These are phyloP conservation scores for Amoebophrya sp. DNA, from an alignment of 169 alveolate species.

Conservation along the genomic window DNA sequence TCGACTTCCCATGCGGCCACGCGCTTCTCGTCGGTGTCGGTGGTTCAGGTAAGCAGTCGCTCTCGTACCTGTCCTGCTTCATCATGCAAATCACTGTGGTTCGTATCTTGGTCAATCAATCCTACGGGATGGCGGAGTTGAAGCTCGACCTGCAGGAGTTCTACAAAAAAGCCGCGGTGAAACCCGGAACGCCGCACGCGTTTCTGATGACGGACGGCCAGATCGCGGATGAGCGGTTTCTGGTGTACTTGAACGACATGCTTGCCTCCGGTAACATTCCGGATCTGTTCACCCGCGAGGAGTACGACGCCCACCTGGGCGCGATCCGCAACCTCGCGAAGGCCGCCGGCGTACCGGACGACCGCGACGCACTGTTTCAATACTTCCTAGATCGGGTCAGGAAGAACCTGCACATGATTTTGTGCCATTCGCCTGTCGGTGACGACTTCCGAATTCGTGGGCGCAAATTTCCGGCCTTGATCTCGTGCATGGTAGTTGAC, in stretches of 20 bases:
- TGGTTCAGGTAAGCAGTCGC: slow-evolving; percentile 92
- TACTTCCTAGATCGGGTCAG: slow-evolving; percentile 76
- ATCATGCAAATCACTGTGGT: slow-evolving; percentile 48
- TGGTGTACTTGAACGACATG: slow-evolving; percentile 87
- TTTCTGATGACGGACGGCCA: slow-evolving; percentile 87
- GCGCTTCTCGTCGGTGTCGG: slow-evolving; percentile 96
- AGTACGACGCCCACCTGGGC: slow-evolving; percentile 74
- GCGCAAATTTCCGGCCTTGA: slow-evolving; percentile 88
- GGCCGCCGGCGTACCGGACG: slow-evolving; percentile 71
- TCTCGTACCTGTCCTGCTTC: slow-evolving; percentile 80
- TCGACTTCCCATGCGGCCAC: slow-evolving; percentile 84
- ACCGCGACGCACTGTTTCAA: slow-evolving; percentile 74
- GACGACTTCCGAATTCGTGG: slow-evolving; percentile 83
- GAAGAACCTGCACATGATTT: slow-evolving; percentile 76
- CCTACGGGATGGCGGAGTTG: slow-evolving; percentile 75
- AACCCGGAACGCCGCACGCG: slow-evolving; percentile 80
- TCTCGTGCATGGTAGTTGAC: slow-evolving; percentile 82
- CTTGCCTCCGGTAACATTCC: slow-evolving; percentile 89
- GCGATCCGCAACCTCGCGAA: slow-evolving; percentile 69
- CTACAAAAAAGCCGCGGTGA: slow-evolving; percentile 83
- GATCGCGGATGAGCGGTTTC: slow-evolving; percentile 82
- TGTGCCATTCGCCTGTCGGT: slow-evolving; percentile 93
- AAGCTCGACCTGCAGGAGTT: slow-evolving; percentile 81
- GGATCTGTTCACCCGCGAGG: slow-evolving; percentile 85
- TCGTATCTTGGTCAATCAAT: slow-evolving; percentile 75